Percentiles rank a stretch among this genome's conserved stretches.
These are phyloP conservation scores for Russula sp. DNA, from an alignment of 768 basidiomycete species.

Conservation along the genomic window DNA sequence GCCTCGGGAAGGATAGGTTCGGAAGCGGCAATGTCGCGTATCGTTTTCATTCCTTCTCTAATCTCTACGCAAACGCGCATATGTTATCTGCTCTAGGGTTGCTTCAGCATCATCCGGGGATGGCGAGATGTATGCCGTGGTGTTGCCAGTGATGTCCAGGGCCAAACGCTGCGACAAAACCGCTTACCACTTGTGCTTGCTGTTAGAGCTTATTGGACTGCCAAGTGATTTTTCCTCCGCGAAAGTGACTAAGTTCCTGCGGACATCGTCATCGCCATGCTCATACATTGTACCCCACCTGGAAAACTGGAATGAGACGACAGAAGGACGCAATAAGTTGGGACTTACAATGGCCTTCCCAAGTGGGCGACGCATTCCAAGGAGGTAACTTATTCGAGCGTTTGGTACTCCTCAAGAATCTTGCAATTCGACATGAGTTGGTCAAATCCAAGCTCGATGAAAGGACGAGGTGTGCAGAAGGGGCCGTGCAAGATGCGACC, in stretches of 20 bases:
- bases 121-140: background rate
- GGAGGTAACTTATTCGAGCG: background rate
- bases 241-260: background rate
- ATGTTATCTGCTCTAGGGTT: background rate
- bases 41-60: background rate
- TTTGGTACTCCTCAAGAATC: background rate
- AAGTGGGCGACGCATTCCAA: background rate
- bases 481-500: background rate
- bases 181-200: background rate
- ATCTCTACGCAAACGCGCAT: background rate
- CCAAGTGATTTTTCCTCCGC: background rate
- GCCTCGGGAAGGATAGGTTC: background rate
- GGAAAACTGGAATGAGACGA: background rate
- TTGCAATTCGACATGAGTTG: background rate
- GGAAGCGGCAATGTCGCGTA: background rate
- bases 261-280: background rate
- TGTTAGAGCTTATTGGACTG: no score
- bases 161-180: background rate
- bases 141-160: background rate
- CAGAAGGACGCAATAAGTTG: background rate
- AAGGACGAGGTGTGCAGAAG: background rate
- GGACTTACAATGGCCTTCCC: background rate
- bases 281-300: background rate
- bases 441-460: background rate
- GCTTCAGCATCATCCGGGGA: background rate